A percentile compares a stretch with the other conserved stretches of the same genome.
These are phyloP conservation scores for Knoxdaviesia capensis DNA, from an alignment of 2,329 filamentous ascomycete species.

Conservation along the genomic window DNA sequence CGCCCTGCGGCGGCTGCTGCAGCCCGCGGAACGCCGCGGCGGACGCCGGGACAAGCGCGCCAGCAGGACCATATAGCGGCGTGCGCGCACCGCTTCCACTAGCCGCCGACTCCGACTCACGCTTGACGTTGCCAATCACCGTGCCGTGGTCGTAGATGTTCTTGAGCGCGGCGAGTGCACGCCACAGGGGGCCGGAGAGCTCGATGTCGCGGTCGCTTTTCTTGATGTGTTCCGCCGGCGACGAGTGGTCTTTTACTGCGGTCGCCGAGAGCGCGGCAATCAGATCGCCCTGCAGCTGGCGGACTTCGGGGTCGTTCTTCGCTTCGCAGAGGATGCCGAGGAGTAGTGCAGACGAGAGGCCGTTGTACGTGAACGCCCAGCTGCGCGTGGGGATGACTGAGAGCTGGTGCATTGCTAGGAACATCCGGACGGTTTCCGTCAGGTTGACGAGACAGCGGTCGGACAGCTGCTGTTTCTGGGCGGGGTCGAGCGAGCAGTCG, in stretches of 20 bases:
- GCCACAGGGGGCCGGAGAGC: slow-evolving; percentile 37
- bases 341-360: slow-evolving; percentile 42
- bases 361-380: slow-evolving; percentile 50
- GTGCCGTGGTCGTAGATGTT: slow-evolving; percentile 48
- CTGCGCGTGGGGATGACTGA: slow-evolving; percentile 45
- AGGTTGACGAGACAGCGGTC: slow-evolving; percentile 41
- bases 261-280: slow-evolving; percentile 44
- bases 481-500: slow-evolving; percentile 26
- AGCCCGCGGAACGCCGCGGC: slow-evolving; percentile 10
- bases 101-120: slow-evolving; percentile 24
- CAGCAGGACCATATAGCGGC: slow-evolving; percentile 11
- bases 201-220: slow-evolving; percentile 40
- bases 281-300: slow-evolving; percentile 41
- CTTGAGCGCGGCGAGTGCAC: slow-evolving; percentile 38
- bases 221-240: slow-evolving; percentile 29
- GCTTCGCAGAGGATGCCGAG: slow-evolving; percentile 43
- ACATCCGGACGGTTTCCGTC: slow-evolving; percentile 47
- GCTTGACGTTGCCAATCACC: slow-evolving; percentile 29
- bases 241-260: slow-evolving; percentile 38
- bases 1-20: slow-evolving; percentile 1
- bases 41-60: slow-evolving; percentile 8
- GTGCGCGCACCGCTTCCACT: slow-evolving; percentile 25
- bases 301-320: slow-evolving; percentile 40
- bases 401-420: slow-evolving; percentile 47
- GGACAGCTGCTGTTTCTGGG: slow-evolving; percentile 33